Evolutionary conservation across 345 rosid species (phyloP).

Genomic region (Fremontodendron californicum): DNA sequence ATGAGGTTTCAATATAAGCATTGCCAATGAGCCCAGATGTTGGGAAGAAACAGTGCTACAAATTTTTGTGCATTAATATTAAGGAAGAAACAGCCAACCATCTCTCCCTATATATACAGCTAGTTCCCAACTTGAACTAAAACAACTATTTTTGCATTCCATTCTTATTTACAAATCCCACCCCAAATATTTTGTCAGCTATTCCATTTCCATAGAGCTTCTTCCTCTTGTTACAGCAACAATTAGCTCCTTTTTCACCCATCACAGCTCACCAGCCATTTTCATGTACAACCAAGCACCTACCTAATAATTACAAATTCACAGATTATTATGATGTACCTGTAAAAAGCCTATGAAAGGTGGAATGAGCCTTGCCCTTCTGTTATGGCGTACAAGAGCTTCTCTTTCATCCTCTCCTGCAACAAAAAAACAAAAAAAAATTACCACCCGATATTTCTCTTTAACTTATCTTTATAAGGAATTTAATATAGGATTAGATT

Average conservation of each 20-base stretch:
- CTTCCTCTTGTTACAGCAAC: conserved; percentile 27
- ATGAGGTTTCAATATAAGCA: too few relatives aligned
- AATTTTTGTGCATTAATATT: conserved; percentile 13
- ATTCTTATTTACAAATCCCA: conserved; percentile 19
- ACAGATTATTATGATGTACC: conserved; percentile 19
- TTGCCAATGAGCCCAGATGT: too few relatives aligned
- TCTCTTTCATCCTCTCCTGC: conserved; percentile 95
- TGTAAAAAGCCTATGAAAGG: conserved; percentile 56
- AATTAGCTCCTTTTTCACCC: conserved; percentile 24
- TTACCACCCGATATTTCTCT: not conserved
- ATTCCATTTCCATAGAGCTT: conserved; percentile 15
- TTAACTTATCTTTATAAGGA: not conserved
- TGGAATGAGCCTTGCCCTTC: conserved; percentile 99
- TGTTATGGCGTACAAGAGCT: conserved; percentile 75
- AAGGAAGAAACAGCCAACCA: conserved; percentile 10
- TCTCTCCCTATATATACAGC: conserved; percentile 18
- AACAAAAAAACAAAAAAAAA: not conserved
- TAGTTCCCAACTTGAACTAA: conserved; percentile 7
- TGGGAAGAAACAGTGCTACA: not conserved
- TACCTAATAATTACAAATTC: conserved; percentile 50
- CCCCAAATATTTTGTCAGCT: conserved; percentile 10
- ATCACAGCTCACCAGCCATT: not conserved
- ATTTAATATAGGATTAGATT: not conserved
- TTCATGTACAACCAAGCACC: conserved; percentile 21
- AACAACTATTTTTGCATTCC: conserved; percentile 10